Evolutionary conservation across 768 basidiomycete species (phyloP).

Genomic region (Lactarius pseudohatsudake): DNA sequence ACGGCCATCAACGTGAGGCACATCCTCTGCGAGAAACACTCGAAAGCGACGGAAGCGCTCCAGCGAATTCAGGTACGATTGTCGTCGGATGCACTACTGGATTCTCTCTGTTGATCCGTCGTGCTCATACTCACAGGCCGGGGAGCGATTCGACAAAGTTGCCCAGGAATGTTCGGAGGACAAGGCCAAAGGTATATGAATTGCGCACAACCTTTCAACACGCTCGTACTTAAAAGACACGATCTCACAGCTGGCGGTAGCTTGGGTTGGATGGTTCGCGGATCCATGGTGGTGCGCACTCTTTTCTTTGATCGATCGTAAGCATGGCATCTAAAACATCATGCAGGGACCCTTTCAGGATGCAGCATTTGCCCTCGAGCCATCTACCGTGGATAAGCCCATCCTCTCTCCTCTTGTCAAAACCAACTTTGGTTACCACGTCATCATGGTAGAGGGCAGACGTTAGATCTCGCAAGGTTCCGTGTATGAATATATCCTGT

Average conservation of each 20-base stretch:
- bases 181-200: constrained; percentile 72
- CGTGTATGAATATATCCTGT: background rate
- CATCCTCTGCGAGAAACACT: constrained; percentile 86
- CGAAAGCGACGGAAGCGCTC: constrained; percentile 74
- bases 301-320: background rate
- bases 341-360: constrained; percentile 73
- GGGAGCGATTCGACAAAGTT: constrained; percentile 82
- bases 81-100: background rate
- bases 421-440: constrained; percentile 83
- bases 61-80: constrained; percentile 69
- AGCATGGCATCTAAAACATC: background rate
- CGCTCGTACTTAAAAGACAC: constrained; percentile 6
- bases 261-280: constrained; percentile 83
- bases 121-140: constrained; percentile 57
- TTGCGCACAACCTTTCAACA: background rate
- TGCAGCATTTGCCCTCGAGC: constrained; percentile 77
- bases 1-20: constrained; percentile 84
- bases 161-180: constrained; percentile 90
- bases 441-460: constrained; percentile 89
- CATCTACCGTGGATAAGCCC: constrained; percentile 81
- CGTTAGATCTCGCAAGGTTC: constrained; percentile 38
- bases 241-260: constrained; percentile 69
- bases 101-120: background rate
- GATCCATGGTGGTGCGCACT: constrained; percentile 72
- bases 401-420: constrained; percentile 71